phyloP scores from a whole-genome alignment of 306 rosid species.

The Dicorynia guianensis region DNA sequence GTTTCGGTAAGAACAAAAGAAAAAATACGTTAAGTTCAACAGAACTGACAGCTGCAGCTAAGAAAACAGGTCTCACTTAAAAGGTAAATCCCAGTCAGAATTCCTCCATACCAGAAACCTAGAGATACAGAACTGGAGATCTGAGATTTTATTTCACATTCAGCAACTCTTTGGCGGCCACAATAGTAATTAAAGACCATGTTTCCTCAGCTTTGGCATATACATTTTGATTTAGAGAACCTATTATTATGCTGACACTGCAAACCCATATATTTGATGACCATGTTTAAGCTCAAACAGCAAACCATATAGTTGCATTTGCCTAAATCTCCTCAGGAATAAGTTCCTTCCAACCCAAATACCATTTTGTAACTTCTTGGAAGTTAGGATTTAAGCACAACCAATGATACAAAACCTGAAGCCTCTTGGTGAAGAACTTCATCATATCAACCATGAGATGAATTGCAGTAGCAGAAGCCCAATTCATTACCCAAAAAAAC shows the following conservation, averaged over 20 bases:
- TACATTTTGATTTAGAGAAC: constrained; percentile 66
- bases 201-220: constrained; percentile 77
- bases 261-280: constrained; percentile 85
- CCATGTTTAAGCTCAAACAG: constrained; percentile 83
- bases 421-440: constrained; percentile 90
- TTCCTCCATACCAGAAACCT: background rate
- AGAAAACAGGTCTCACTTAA: no score
- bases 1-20: no score
- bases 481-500: constrained; percentile 84
- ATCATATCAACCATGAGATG: constrained; percentile 91
- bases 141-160: constrained; percentile 29
- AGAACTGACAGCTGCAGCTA: no score
- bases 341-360: constrained; percentile 87
- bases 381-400: constrained; percentile 79
- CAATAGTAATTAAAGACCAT: constrained; percentile 59
- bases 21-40: no score
- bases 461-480: constrained; percentile 84
- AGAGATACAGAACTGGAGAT: constrained; percentile 39
- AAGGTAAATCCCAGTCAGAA: no score
- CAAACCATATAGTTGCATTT: constrained; percentile 75
- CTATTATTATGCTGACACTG: constrained; percentile 74
- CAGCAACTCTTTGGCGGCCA: constrained; percentile 21
- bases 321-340: constrained; percentile 85
- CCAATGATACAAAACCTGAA: constrained; percentile 87
- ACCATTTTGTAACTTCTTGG: constrained; percentile 91